Percentiles rank a stretch among this genome's conserved stretches.
phyloP scores from a whole-genome alignment of 2,329 filamentous ascomycete genomes.

The Colletotrichum zoysiae region DNA sequence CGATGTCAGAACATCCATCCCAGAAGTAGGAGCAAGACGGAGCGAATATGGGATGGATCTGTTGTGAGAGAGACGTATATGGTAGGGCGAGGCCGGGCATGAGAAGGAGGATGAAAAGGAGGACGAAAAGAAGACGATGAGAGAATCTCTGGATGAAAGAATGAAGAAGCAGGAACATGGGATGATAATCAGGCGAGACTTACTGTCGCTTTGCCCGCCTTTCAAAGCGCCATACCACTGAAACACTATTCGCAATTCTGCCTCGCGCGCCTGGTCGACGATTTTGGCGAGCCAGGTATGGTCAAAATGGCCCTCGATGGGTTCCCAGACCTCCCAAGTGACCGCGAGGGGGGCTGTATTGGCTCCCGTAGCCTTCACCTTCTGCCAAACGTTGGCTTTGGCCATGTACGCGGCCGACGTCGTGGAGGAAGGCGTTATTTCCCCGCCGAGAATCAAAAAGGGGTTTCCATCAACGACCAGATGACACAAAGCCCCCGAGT shows the following conservation, averaged over 20 bases:
- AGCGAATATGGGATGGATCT: too few species aligned
- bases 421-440: conserved; percentile 48
- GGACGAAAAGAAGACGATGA: too few species aligned
- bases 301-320: conserved; percentile 47
- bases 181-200: not conserved
- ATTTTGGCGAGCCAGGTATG: conserved; percentile 47
- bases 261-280: conserved; percentile 43
- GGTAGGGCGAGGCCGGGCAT: too few species aligned
- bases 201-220: not conserved
- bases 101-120: too few species aligned
- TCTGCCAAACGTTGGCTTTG: conserved; percentile 42
- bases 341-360: conserved; percentile 50
- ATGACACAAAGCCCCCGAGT: not conserved
- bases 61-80: too few species aligned
- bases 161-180: too few species aligned
- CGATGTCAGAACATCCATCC: too few species aligned
- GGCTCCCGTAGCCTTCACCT: conserved; percentile 35
- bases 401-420: conserved; percentile 44
- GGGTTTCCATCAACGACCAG: not conserved
- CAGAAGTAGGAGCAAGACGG: too few species aligned
- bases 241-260: conserved; percentile 24
- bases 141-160: not conserved
- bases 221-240: conserved; percentile 23
- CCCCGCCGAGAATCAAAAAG: conserved; percentile 22
- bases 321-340: conserved; percentile 50